Percentiles rank a stretch among this genome's conserved stretches.
Evolutionary conservation across 2,329 filamentous ascomycete species (phyloP).

Genomic region (Fusarium stilboides): DNA sequence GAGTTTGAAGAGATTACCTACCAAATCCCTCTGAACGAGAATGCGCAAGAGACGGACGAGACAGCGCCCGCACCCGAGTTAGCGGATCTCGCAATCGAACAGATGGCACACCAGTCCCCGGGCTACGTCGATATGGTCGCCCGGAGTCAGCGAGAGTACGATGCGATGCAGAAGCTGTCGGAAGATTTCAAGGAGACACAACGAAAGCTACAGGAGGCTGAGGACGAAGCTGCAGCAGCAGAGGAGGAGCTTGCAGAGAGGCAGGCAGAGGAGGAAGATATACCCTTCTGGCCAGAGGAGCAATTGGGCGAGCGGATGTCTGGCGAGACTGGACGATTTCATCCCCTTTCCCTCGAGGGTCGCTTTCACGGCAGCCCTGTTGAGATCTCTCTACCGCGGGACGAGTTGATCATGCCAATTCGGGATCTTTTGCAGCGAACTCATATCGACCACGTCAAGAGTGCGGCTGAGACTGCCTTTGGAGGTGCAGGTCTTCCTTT

Average conservation of each 20-base stretch:
- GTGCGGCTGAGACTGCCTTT: slow-evolving; percentile 80
- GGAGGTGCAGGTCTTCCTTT: slow-evolving; percentile 83
- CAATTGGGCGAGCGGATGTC: slow-evolving; percentile 54
- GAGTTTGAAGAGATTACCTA: slow-evolving; percentile 74
- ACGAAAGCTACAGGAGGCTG: slow-evolving; percentile 54
- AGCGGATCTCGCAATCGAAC: slow-evolving; percentile 41
- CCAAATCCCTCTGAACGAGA: slow-evolving; percentile 44
- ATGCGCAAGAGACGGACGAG: slow-evolving; percentile 44
- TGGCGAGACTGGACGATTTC: slow-evolving; percentile 68
- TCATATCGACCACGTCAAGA: slow-evolving; percentile 80
- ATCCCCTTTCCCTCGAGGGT: slow-evolving; percentile 82
- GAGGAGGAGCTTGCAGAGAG: slow-evolving; percentile 54
- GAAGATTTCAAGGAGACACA: slow-evolving; percentile 68
- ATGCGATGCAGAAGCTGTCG: slow-evolving; percentile 68
- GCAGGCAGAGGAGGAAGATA: slow-evolving; percentile 48
- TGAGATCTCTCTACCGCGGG: slow-evolving; percentile 81
- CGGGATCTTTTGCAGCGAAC: slow-evolving; percentile 76
- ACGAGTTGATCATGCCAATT: slow-evolving; percentile 79
- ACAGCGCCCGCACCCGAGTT: slow-evolving; percentile 2
- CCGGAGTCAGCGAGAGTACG: slow-evolving; percentile 69
- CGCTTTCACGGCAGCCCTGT: slow-evolving; percentile 80
- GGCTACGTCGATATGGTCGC: slow-evolving; percentile 65
- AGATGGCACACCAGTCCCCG: slow-evolving; percentile 49
- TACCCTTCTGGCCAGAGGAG: slow-evolving; percentile 52
- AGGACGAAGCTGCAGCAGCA: slow-evolving; percentile 53